phyloP scores from a whole-genome alignment of 2,329 filamentous ascomycete species.

The Cladosporium sp. region DNA sequence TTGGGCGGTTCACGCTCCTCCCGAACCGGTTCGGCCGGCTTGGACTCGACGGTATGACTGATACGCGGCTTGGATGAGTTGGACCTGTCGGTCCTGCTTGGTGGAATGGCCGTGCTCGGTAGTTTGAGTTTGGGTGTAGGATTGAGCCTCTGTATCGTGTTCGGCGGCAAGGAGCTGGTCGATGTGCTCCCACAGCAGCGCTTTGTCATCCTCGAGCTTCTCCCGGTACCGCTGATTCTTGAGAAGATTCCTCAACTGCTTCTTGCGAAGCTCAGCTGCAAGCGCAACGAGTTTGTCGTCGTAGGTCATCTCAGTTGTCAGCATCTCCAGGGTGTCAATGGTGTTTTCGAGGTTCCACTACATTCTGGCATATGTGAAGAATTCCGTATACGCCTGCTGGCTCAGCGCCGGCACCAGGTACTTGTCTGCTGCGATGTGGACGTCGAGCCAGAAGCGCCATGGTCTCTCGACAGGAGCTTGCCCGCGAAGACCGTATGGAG shows the following conservation, averaged over 20 bases:
- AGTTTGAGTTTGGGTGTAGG: too few species aligned
- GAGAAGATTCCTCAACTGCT: not conserved
- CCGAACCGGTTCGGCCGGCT: too few species aligned
- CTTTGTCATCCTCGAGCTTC: not conserved
- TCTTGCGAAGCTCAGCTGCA: not conserved
- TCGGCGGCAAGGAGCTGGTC: not conserved
- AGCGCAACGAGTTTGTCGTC: not conserved
- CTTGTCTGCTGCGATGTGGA: constrained; percentile 1
- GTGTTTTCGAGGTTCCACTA: not conserved
- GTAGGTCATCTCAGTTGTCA: not conserved
- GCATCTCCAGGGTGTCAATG: not conserved
- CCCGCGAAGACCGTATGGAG: too few species aligned
- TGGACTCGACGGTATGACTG: too few species aligned
- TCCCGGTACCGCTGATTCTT: not conserved
- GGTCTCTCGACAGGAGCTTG: not conserved
- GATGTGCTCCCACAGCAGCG: not conserved
- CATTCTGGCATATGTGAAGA: not conserved
- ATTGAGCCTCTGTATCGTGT: too few species aligned
- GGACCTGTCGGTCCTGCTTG: too few species aligned
- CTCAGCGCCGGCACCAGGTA: constrained; percentile 3
- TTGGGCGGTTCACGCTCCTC: too few species aligned
- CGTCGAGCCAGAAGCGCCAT: constrained; percentile 1
- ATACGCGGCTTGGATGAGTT: too few species aligned
- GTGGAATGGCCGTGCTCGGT: too few species aligned
- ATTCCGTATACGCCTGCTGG: not conserved